Base-by-base conservation (phyloP, 2,329 filamentous ascomycete species). In the Penicillium capsulatum region DNA sequence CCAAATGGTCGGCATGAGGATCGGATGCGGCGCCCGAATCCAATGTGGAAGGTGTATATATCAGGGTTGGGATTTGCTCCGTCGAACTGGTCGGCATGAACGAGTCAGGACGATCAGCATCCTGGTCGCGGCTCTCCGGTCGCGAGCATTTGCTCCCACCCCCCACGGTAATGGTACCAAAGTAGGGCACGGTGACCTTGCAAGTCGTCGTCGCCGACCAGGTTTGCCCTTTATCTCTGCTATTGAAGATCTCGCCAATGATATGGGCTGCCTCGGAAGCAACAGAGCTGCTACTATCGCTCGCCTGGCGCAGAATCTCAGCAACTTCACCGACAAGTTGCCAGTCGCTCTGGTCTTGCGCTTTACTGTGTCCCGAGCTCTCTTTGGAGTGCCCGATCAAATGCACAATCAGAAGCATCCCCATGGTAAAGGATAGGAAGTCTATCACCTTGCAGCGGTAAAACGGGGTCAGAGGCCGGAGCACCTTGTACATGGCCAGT, bases 401-500 rank as follows among this genome's bases (percentile, higher is more conserved):
- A 36, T 72, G 66, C 22, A 73, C 53, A 3, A 69, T 51, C 3
- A 76, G 47, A 1, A 73, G 57, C 48, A 73, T 64, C 10, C 69
- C 64, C 3, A 67, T 64, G 1, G 61, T 72, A 44, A 75, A 75
- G 2, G 64, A 65, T 36, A 69, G 58, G 34, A 75, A 75, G 43
- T 76, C 72, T 32, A 70, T 59, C 24, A 73, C 46, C 31, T 73
- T 72, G 54, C 71, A 73, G 7, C 68, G 52, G 33, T 67, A 64
- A 4, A 64, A 55, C 9, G 55, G 57, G 11, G 51, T 51, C 19
- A 44, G 54, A 14, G 53, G 51, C 36, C 67, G 60, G 4, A 70
- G 42, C 10, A 51, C 53, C 13, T 58, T 59, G 45, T 71, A 74
- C 8, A 60, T 45, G 11, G 45, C 41, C 16, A 73, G 60, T 35